Conservation (phyloP, 192 early-diverging fungal genomes). For the Coemansia sp. region DNA sequence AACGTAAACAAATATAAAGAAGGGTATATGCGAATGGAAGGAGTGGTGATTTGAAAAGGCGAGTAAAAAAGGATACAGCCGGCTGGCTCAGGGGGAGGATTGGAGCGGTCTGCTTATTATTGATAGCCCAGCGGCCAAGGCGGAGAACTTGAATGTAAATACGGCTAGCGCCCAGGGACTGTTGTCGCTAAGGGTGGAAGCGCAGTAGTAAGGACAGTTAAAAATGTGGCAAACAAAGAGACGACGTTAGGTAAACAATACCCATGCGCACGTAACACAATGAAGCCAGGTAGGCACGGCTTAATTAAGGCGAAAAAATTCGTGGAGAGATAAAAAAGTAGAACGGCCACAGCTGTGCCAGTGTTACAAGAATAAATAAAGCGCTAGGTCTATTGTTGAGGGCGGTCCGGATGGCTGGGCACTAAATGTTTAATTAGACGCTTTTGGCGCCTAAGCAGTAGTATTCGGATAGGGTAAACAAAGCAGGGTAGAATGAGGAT, state of each 20-base stretch:
- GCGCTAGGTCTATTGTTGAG: neutral
- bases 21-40: neutral
- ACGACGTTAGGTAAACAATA: neutral
- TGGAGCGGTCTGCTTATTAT: conserved; percentile 3
- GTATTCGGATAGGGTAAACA: conserved; percentile 3
- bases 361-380: neutral
- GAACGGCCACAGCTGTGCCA: neutral
- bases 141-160: neutral
- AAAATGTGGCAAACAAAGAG: neutral
- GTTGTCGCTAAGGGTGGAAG: neutral
- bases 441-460: neutral
- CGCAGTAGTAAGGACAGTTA: neutral
- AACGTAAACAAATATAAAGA: neutral
- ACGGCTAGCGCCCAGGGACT: neutral
- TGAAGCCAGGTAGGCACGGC: neutral
- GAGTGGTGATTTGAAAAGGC: neutral
- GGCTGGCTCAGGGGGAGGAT: neutral
- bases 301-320: conserved; percentile 1
- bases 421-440: conserved; percentile 7
- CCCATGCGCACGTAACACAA: neutral
- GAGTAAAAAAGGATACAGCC: neutral
- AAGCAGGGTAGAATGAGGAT: neutral
- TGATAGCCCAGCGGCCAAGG: neutral
- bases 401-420: neutral
- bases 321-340: neutral